These are phyloP conservation scores for Ustilago curta DNA, from an alignment of 1,284 basidiomycete genomes.

Conservation along the genomic window DNA sequence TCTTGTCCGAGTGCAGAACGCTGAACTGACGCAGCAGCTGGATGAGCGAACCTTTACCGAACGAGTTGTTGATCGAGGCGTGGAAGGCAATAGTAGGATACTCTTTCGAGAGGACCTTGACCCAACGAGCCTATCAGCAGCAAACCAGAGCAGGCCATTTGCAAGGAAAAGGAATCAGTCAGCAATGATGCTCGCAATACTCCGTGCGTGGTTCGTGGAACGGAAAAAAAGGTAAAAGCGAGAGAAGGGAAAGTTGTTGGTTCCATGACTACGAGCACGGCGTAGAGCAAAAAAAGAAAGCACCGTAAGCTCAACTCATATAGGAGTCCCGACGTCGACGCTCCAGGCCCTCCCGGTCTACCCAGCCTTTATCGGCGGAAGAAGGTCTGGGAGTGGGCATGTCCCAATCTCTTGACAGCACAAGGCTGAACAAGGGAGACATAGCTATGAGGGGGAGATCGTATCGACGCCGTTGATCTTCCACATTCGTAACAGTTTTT, in stretches of 20 bases:
- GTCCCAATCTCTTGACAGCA: conserved; percentile 59
- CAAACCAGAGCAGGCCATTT: conserved; percentile 4
- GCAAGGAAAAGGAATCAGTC: conserved; percentile 9
- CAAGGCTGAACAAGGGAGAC: conserved; percentile 69
- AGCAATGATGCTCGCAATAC: conserved; percentile 15
- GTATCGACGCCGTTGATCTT: conserved; percentile 72
- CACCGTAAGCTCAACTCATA: conserved; percentile 65
- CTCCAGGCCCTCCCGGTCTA: conserved; percentile 59
- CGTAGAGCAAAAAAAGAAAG: conserved; percentile 39
- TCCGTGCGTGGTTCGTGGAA: not conserved
- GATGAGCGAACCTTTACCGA: conserved; percentile 97
- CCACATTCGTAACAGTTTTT: conserved; percentile 76
- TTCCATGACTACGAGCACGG: conserved; percentile 64
- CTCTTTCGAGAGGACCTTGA: conserved; percentile 91
- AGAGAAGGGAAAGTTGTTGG: conserved; percentile 46
- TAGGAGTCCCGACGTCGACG: conserved; percentile 58
- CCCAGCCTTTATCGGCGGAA: conserved; percentile 69
- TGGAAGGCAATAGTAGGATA: conserved; percentile 98
- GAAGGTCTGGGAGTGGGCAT: conserved; percentile 64
- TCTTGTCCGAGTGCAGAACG: conserved; percentile 96
- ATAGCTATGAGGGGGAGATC: conserved; percentile 70
- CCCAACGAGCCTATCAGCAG: conserved; percentile 84
- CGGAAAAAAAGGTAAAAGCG: not conserved
- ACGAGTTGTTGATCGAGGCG: conserved; percentile 98
- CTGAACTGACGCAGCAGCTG: conserved; percentile 97